Evolutionary conservation across 1,284 basidiomycete genomes (phyloP).

Genomic region (Coniferiporia weirii): DNA sequence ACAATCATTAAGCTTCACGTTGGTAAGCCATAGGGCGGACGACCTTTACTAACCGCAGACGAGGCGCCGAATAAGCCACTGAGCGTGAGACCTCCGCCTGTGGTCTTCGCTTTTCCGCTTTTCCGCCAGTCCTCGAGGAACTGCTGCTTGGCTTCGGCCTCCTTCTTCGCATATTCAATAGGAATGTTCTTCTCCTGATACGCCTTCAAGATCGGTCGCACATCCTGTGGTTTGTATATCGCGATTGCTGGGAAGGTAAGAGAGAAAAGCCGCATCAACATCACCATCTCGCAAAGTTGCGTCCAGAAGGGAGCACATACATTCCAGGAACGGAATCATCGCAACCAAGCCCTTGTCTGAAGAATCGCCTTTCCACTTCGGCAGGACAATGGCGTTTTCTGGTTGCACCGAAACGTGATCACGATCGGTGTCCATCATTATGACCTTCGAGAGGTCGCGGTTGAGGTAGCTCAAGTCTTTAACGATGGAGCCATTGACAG

Average conservation of each 20-base stretch:
- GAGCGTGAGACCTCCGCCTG: conserved; percentile 48
- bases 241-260: conserved; percentile 61
- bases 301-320: conserved; percentile 40
- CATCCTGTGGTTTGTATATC: conserved; percentile 81
- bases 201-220: conserved; percentile 80
- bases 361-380: conserved; percentile 83
- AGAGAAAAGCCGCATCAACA: conserved; percentile 8
- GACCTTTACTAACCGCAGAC: conserved; percentile 9
- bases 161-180: conserved; percentile 82
- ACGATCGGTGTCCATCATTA: conserved; percentile 82
- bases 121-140: conserved; percentile 83
- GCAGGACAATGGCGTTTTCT: conserved; percentile 84
- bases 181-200: conserved; percentile 89
- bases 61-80: conserved; percentile 54
- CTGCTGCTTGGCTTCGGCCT: conserved; percentile 72
- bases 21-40: conserved; percentile 4
- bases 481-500: conserved; percentile 72
- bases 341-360: conserved; percentile 80
- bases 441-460: conserved; percentile 87
- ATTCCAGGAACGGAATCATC: conserved; percentile 96
- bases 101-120: conserved; percentile 42
- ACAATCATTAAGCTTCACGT: conserved; percentile 20
- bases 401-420: conserved; percentile 80
- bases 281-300: background rate
- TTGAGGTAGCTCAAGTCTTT: conserved; percentile 93